These are phyloP conservation scores for Lodderomyces oxycetoniae DNA, from an alignment of 1,139 yeast genomes.

Conservation along the genomic window DNA sequence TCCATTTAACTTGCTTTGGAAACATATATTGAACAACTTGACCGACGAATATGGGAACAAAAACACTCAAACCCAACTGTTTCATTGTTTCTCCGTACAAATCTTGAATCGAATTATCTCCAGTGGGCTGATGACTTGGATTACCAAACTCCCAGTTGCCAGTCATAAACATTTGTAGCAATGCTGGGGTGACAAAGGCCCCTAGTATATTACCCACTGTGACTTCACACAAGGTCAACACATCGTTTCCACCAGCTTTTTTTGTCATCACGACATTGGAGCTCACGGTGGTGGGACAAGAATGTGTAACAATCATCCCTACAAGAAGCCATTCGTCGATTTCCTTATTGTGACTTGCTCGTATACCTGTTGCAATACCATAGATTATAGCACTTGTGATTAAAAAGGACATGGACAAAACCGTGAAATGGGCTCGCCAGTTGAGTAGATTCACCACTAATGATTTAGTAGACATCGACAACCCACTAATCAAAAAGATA, in stretches of 20 bases:
- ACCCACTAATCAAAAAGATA: constrained; percentile 75
- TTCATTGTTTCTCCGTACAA: constrained; percentile 76
- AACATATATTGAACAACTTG: constrained; percentile 69
- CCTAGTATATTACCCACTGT: constrained; percentile 80
- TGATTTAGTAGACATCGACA: constrained; percentile 65
- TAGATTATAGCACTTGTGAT: constrained; percentile 71
- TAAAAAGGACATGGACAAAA: constrained; percentile 63
- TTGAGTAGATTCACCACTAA: constrained; percentile 56
- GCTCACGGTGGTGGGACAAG: constrained; percentile 88
- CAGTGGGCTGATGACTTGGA: constrained; percentile 53
- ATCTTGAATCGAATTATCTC: constrained; percentile 42
- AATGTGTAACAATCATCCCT: constrained; percentile 75
- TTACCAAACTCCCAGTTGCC: constrained; percentile 75
- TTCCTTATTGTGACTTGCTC: constrained; percentile 48
- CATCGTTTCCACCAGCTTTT: constrained; percentile 73
- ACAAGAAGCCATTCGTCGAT: constrained; percentile 73
- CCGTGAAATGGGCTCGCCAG: constrained; percentile 81
- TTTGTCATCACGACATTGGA: constrained; percentile 92
- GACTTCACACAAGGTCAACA: constrained; percentile 77
- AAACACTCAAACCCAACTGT: constrained; percentile 78
- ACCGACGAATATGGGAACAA: constrained; percentile 84
- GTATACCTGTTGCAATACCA: constrained; percentile 69
- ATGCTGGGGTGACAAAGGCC: constrained; percentile 81
- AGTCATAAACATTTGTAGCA: constrained; percentile 63
- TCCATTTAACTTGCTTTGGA: constrained; percentile 62